Base-by-base conservation (phyloP, 2,329 filamentous ascomycete species). In the Ascochyta koolunga region DNA sequence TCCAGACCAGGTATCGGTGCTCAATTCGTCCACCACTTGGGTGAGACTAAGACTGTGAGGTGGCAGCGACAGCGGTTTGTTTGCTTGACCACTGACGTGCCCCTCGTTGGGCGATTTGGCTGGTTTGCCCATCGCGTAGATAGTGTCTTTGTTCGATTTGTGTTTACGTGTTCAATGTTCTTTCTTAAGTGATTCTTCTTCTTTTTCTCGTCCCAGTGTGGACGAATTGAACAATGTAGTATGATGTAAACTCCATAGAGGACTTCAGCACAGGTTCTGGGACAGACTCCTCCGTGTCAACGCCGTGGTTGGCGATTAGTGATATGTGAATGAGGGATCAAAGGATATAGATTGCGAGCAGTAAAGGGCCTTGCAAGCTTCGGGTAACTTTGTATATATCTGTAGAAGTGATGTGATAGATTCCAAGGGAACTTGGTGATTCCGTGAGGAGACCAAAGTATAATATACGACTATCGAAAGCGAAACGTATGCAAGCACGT, bases 1-100 rank as follows among this genome's bases (percentile, higher is more conserved):
- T 35, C 89, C 89, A 69, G 81, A 86, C 63, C 90, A 88, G 46
- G 86, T 71, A 68, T 88, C 80, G 37, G 87, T 87, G 22, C 80
- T 78, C 49, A 90, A 79, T 59, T 84, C 81, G 53, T 81, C 77
- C 36, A 83, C 72, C 27, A 85, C 79, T 42, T 80, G 75, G 24
- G 80, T 74, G 60, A 77, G 75, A 11, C 79, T 72, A 41, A 90
- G 77, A 35, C 83, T 78, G 69, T 90, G 88, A 8, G 87, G 84
- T 7, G 86, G 86, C 29, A 78, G 76, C 25, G 83, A 82, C 38
- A 89, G 73, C n/a, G 81, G 82, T 54, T 73, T 77, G 58, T 79
- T 79, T 15, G 70, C 66, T 58, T 78, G 77, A 4, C 76, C 76
- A 16, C 74, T 75, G 19, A 74, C 64, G 50, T 76, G 75, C 44